Base-by-base conservation (phyloP, 768 basidiomycete genomes). In the Lactifluus pinguis region DNA sequence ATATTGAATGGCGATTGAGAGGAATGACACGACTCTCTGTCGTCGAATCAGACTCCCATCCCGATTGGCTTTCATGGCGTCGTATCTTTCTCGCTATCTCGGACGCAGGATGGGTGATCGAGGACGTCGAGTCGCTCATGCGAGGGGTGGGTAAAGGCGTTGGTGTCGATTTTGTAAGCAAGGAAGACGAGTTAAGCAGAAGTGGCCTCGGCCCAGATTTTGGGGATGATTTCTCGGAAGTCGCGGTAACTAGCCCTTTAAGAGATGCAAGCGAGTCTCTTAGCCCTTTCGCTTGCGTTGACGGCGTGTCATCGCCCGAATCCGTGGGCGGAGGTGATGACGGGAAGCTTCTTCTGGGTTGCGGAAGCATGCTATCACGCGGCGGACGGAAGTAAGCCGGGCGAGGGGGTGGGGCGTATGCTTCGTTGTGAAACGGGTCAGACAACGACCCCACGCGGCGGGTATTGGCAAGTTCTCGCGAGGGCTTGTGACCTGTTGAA, bases 161-260 rank as follows among this genome's bases (percentile, higher is more conserved):
- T 21, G 64, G 54, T 13, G 61, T 34, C 30, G 66, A 45, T 41
- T 65, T 65, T 34, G 60, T 42, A 11, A 71, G 67, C 32, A 72
- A 55, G 6, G 70, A 63, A 1, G 66, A 19, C 25, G 86, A 80
- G 68, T 72, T 83, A 42, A 92, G 76, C 49, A 89, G 72, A 39
- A 92, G 74, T 0, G 89, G 89, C 8, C 79, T 77, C 0, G 89
- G 89, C 1, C 75, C 85, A 51, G 75, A 72, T 73, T 80, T 87
- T 2, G 78, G 63, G 3, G 70, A 64, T 29, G 72, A 59, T 6
- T 74, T 70, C 25, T 77, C 71, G 14, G 74, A 65, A 48, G 67
- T 57, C 9, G 25, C 45, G 44, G 61, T 65, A 38, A 71, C 67
- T 3, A 76, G 73, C n/a, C 67, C 64, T 29, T 68, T 62, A 52